Percentiles rank a stretch among this genome's conserved stretches.
phyloP scores from a whole-genome alignment of 305 asterid genomes.

The Nicotiana rustica region DNA sequence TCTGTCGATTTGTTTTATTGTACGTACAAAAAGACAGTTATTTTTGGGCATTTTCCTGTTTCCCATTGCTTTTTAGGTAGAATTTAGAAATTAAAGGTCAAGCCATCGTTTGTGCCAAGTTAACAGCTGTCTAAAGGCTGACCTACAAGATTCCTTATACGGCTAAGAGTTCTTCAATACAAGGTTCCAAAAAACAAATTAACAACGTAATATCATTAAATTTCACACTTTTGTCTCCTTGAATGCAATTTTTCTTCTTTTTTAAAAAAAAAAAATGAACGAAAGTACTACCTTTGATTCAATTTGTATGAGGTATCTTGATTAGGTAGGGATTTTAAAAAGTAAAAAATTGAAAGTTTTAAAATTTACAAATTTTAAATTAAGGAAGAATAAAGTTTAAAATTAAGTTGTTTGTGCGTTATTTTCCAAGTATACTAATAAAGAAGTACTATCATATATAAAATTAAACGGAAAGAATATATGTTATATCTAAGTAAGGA shows the following conservation, averaged over 20 bases:
- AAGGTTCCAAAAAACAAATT: not conserved
- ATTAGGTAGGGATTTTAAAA: too few species aligned
- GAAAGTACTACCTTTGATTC: too few species aligned
- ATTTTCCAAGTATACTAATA: too few species aligned
- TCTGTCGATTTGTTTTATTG: conserved; percentile 8
- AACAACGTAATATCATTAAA: not conserved
- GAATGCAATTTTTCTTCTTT: not conserved
- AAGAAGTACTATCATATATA: too few species aligned
- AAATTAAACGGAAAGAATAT: too few species aligned
- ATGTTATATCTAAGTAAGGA: too few species aligned
- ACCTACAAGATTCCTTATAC: not conserved
- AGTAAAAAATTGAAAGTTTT: too few species aligned
- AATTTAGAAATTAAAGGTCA: not conserved
- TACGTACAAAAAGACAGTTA: conserved; percentile 20
- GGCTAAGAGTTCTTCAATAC: not conserved
- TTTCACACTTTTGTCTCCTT: not conserved
- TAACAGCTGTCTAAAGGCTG: conserved; percentile 16
- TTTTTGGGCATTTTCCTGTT: not conserved
- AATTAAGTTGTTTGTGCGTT: too few species aligned
- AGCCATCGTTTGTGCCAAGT: conserved; percentile 2
- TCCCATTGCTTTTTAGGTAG: not conserved
- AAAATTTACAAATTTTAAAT: too few species aligned
- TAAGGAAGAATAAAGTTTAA: too few species aligned
- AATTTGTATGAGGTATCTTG: too few species aligned
- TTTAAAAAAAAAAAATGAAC: too few species aligned